Base-by-base conservation (phyloP, 768 basidiomycete genomes). In the Podaxis sp. region DNA sequence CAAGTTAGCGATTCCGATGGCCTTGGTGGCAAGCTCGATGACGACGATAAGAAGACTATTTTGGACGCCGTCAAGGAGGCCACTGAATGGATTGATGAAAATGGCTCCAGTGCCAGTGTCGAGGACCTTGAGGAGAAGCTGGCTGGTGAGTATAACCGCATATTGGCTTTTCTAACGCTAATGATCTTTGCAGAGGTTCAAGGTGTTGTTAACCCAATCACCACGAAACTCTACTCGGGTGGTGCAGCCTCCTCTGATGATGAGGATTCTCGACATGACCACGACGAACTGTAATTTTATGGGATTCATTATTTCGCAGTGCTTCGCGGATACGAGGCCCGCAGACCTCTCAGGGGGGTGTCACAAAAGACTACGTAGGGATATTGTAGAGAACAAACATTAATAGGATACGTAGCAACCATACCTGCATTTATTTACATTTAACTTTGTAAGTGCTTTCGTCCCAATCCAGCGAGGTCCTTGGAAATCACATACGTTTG, bases 121-220 rank as follows among this genome's bases (percentile, higher is more conserved):
- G 95, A 96, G 71, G 93, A 96, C 60, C 77, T 95, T 23, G 95
- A 98, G 72, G 95, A 97, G 81, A 93, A 95, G 80, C 77, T 95
- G 67, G 77, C 83, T 56, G 82, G 77, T 78, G 36, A 16, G 76
- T 72, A 48, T 32, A 44, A 44, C 13, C 16, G 10, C 53, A 4
- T 64, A 18, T 55, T 38, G n/a, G n/a, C 6, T 14, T 5, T n/a
- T 46, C 61, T 10, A n/a, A 32, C 50, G 66, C 27, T 65, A 27
- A 48, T 37, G 7, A 52, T 5, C 23, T 25, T 50, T 28, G 18
- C 52, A 61, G 89, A 90, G 75, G 79, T 93, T 27, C 91, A 93
- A 70, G 76, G 80, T 53, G 75, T 89, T 32, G 87, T 93, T 54
- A 83, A 83, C 72, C 94, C 94, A 55, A 94, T 95, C 74, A 92